A percentile compares a stretch with the other conserved stretches of the same genome.
These are phyloP conservation scores for Corchorus capsularis DNA, from an alignment of 345 rosid genomes.

Conservation along the genomic window DNA sequence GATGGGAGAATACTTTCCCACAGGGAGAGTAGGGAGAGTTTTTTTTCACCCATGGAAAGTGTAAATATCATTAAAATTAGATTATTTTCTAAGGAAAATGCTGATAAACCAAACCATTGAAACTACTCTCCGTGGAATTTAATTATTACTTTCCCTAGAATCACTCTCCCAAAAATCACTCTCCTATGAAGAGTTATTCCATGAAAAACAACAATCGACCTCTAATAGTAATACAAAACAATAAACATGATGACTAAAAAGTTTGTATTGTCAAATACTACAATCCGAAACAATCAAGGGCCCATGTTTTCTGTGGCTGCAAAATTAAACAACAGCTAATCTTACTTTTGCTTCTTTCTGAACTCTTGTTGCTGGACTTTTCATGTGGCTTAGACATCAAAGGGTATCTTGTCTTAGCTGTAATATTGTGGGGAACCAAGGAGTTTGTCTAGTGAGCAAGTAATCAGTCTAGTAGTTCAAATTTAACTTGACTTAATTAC, in stretches of 20 bases:
- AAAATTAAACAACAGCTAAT: conserved; percentile 16
- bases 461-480: neutral
- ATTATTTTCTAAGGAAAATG: too few relatives aligned
- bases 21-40: too few relatives aligned
- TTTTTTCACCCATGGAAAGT: too few relatives aligned
- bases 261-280: neutral
- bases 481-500: neutral
- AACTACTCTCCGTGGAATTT: too few relatives aligned
- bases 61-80: too few relatives aligned
- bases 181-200: too few relatives aligned
- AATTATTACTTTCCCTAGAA: too few relatives aligned
- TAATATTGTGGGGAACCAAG: conserved; percentile 2
- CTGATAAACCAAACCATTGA: too few relatives aligned
- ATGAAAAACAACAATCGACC: too few relatives aligned
- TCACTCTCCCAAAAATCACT: too few relatives aligned
- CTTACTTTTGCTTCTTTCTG: neutral
- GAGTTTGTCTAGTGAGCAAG: neutral
- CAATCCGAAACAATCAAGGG: neutral
- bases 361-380: conserved; percentile 10
- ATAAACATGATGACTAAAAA: neutral
- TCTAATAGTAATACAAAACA: too few relatives aligned
- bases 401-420: neutral
- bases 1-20: too few relatives aligned
- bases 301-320: neutral
- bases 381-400: neutral